phyloP scores from a whole-genome alignment of 495 filamentous ascomycete genomes.

The Annulohypoxylon maeteangense region DNA sequence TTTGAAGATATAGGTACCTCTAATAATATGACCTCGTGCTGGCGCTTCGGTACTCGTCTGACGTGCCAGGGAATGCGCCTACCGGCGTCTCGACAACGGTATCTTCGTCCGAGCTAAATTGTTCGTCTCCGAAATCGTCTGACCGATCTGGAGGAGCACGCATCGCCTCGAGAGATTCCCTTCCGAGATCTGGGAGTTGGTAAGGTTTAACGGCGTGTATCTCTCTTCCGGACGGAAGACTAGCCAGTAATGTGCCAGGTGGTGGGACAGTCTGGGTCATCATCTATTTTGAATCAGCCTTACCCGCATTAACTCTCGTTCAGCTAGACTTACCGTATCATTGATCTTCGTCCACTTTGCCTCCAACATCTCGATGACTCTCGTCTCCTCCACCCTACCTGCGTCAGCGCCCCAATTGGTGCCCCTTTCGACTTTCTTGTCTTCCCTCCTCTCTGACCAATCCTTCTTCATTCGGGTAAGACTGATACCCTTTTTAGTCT shows the following conservation, averaged over 20 bases:
- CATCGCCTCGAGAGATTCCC: constrained; percentile 66
- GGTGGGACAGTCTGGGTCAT: constrained; percentile 82
- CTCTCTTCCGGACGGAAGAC: constrained; percentile 88
- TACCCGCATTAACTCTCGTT: background rate
- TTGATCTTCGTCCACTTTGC: constrained; percentile 92
- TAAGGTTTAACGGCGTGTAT: constrained; percentile 75
- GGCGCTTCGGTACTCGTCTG: constrained; percentile 49
- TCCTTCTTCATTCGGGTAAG: constrained; percentile 77
- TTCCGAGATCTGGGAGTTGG: constrained; percentile 66
- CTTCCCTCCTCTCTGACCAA: constrained; percentile 74
- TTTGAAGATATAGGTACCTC: background rate
- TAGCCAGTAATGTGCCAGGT: constrained; percentile 72
- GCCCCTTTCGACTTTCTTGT: constrained; percentile 74
- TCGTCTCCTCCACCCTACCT: constrained; percentile 83
- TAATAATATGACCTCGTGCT: constrained; percentile 55
- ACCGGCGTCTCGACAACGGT: constrained; percentile 34
- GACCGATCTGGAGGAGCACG: constrained; percentile 57
- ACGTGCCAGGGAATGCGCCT: constrained; percentile 54
- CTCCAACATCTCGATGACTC: constrained; percentile 86
- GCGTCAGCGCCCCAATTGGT: constrained; percentile 83
- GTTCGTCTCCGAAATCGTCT: constrained; percentile 59
- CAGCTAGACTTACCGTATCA: constrained; percentile 74
- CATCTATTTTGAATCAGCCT: constrained; percentile 63
- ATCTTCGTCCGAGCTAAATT: constrained; percentile 59
- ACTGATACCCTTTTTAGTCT: constrained; percentile 60